A percentile compares a stretch with the other conserved stretches of the same genome.
Conservation (phyloP, 345 rosid genomes). For the Laguncularia racemosa region DNA sequence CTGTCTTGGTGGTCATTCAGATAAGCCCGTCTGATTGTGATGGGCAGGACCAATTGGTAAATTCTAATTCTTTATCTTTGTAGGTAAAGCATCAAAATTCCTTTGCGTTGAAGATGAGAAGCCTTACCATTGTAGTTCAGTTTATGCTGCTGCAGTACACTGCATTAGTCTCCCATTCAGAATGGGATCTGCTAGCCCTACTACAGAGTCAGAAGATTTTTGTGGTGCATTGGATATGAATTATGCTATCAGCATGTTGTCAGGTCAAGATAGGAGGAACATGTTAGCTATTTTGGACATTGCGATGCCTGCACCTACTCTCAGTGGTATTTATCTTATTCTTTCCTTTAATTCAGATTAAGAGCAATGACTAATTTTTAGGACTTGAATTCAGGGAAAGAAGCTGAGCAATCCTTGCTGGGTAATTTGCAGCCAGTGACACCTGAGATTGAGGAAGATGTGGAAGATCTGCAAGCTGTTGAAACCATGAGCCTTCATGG, state of each 20-base stretch:
- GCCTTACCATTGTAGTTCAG: conserved; percentile 72
- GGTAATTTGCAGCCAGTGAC: conserved; percentile 50
- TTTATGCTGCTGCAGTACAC: conserved; percentile 83
- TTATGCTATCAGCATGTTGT: conserved; percentile 45
- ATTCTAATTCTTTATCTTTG: conserved; percentile 13
- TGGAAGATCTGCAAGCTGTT: conserved; percentile 59
- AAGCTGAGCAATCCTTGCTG: conserved; percentile 34
- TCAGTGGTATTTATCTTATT: conserved; percentile 28
- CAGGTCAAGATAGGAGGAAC: conserved; percentile 67
- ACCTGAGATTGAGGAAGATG: conserved; percentile 52
- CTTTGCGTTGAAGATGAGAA: conserved; percentile 60
- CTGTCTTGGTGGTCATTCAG: too few species aligned
- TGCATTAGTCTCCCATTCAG: conserved; percentile 63
- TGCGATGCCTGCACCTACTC: conserved; percentile 72
- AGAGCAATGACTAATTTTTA: conserved; percentile 5
- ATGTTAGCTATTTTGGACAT: conserved; percentile 54
- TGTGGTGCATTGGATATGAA: conserved; percentile 56
- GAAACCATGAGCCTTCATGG: conserved; percentile 71
- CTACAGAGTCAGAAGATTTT: conserved; percentile 30
- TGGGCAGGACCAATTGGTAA: background rate
- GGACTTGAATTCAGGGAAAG: conserved; percentile 29
- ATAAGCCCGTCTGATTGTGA: too few species aligned
- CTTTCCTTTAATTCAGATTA: background rate
- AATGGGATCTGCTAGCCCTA: conserved; percentile 46
- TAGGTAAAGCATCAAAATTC: conserved; percentile 58